phyloP scores from a whole-genome alignment of 345 rosid genomes.

The Lepidium aucheri region DNA sequence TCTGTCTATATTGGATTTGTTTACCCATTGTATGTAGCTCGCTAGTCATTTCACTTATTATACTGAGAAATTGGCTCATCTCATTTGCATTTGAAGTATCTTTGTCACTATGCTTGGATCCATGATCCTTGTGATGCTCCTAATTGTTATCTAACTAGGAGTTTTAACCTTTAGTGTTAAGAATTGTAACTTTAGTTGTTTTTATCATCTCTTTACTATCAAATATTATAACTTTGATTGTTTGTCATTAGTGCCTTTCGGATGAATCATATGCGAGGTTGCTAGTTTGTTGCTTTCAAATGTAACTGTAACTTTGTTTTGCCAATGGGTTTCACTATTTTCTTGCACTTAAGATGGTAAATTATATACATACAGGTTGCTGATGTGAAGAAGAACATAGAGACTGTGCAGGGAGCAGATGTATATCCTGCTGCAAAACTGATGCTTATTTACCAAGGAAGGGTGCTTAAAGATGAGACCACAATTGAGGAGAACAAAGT shows the following conservation, averaged over 20 bases:
- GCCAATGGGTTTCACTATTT: background rate
- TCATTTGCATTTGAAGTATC: background rate
- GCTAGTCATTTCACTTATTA: background rate
- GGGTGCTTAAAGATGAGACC: slow-evolving; percentile 68
- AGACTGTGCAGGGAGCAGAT: slow-evolving; percentile 54
- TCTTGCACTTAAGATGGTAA: background rate
- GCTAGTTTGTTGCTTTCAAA: background rate
- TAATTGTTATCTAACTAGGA: background rate
- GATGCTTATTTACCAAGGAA: slow-evolving; percentile 85
- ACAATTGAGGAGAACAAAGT: slow-evolving; percentile 72
- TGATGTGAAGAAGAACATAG: slow-evolving; percentile 74
- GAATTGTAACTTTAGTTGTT: too few species aligned
- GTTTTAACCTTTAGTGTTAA: too few species aligned
- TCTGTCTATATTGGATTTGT: background rate
- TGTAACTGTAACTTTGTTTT: background rate
- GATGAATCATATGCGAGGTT: background rate
- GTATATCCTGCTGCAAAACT: slow-evolving; percentile 62
- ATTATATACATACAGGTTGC: slow-evolving; percentile 37
- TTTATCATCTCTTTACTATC: background rate
- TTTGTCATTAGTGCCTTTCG: too few species aligned
- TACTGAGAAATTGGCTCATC: background rate
- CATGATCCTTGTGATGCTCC: background rate
- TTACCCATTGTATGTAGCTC: background rate
- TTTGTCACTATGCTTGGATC: background rate
- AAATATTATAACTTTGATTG: too few species aligned